Conservation (phyloP, 2,329 filamentous ascomycete species). For the Paecilomyces dactylethromorphus region DNA sequence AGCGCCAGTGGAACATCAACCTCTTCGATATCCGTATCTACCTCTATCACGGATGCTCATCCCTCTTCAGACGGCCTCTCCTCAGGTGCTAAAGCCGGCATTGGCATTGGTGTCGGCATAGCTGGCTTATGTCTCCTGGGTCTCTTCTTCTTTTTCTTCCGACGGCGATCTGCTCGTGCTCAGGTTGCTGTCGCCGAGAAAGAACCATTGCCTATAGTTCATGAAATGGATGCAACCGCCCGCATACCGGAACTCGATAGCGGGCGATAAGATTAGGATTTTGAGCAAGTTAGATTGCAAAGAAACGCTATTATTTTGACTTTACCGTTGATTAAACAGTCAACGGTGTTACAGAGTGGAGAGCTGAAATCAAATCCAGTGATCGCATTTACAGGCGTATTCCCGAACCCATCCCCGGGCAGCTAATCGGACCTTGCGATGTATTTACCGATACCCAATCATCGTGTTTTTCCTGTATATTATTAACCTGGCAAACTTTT, state of each 20-base stretch:
- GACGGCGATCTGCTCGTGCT: neutral
- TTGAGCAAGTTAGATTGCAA: neutral
- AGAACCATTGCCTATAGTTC: neutral
- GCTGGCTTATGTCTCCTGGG: neutral
- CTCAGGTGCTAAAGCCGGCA: neutral
- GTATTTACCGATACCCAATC: no score
- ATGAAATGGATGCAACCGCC: neutral
- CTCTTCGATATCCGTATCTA: neutral
- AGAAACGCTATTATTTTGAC: no score
- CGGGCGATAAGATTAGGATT: neutral
- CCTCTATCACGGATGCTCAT: neutral
- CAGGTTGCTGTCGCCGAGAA: neutral
- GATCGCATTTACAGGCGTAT: no score
- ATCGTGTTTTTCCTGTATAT: no score
- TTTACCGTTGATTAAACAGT: neutral
- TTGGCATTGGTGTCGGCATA: neutral
- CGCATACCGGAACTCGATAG: neutral
- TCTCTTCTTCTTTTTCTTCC: neutral
- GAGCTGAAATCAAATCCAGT: no score
- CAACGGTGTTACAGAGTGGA: neutral
- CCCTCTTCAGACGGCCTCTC: neutral
- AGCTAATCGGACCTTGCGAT: no score
- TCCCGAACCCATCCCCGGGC: no score
- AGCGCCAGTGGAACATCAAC: neutral
- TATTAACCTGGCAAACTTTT: no score